A percentile compares a stretch with the other conserved stretches of the same genome.
These are phyloP conservation scores for Cladophialophora exuberans DNA, from an alignment of 2,329 filamentous ascomycete species.

Conservation along the genomic window DNA sequence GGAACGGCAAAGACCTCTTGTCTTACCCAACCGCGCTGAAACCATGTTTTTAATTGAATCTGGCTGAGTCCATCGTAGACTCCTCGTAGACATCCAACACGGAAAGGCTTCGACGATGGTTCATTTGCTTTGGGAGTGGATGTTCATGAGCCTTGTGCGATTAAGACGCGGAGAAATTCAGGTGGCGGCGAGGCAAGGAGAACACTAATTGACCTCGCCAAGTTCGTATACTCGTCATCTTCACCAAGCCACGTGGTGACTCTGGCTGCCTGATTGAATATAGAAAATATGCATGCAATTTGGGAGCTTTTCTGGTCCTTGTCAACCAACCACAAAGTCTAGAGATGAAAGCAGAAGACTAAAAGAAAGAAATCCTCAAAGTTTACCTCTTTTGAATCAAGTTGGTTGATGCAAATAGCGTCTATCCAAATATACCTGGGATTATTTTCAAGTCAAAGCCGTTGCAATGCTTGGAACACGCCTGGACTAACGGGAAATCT, in stretches of 20 bases:
- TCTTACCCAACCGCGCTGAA: neutral
- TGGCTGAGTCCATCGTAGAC: neutral
- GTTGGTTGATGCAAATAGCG: neutral
- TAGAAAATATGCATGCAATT: neutral
- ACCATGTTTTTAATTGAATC: neutral
- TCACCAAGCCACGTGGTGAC: neutral
- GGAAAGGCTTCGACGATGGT: too few relatives aligned
- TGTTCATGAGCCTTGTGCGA: too few relatives aligned
- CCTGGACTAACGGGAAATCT: neutral
- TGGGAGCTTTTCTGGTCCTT: neutral
- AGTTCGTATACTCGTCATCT: neutral
- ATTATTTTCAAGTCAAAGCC: neutral
- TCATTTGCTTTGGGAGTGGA: too few relatives aligned
- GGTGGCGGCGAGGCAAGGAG: too few relatives aligned
- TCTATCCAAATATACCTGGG: neutral
- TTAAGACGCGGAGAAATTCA: too few relatives aligned
- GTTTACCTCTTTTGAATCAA: neutral
- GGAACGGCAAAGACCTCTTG: neutral
- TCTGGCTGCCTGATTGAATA: neutral
- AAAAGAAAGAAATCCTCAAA: too few relatives aligned
- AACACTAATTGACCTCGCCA: too few relatives aligned
- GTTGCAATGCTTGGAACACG: neutral
- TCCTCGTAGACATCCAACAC: too few relatives aligned
- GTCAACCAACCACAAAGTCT: too few relatives aligned
- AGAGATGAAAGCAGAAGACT: too few relatives aligned